Conservation (phyloP, 2,329 filamentous ascomycete species). For the Bipolaris bicolor region DNA sequence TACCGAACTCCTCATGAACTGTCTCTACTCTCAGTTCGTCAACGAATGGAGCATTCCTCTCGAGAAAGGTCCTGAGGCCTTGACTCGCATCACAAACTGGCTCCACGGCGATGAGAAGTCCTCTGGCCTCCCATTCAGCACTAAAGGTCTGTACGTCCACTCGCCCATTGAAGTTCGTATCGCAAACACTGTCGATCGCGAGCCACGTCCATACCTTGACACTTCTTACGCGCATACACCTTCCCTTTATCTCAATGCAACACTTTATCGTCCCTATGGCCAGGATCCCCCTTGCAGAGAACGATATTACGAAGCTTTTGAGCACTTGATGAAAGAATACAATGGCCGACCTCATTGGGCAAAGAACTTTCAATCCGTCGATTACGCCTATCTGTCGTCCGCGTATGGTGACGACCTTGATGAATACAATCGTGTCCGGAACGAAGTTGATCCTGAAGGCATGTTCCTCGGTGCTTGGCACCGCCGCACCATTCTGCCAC, state of each 20-base stretch:
- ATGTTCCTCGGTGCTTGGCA: conserved; percentile 95
- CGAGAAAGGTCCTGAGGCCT: conserved; percentile 82
- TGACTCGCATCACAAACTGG: conserved; percentile 84
- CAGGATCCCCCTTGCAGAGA: conserved; percentile 76
- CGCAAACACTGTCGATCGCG: conserved; percentile 66
- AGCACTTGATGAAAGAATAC: conserved; percentile 86
- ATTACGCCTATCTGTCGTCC: conserved; percentile 64
- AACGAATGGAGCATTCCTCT: conserved; percentile 98
- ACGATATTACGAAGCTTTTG: conserved; percentile 87
- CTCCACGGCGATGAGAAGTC: conserved; percentile 74
- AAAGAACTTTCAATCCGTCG: conserved; percentile 77
- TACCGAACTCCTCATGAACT: conserved; percentile 90
- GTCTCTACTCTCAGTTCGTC: conserved; percentile 96
- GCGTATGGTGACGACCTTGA: conserved; percentile 74
- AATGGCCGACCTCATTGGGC: conserved; percentile 88
- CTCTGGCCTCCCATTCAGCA: conserved; percentile 78
- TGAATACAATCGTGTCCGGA: conserved; percentile 71
- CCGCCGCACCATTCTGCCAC: conserved; percentile 58
- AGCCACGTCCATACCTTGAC: conserved; percentile 71
- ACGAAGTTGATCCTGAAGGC: conserved; percentile 76
- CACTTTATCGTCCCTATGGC: conserved; percentile 82
- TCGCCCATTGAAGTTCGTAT: conserved; percentile 93
- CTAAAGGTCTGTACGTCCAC: conserved; percentile 81
- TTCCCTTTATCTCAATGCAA: conserved; percentile 88
- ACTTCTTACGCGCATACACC: conserved; percentile 71